Percentiles rank a stretch among this genome's conserved stretches.
phyloP scores from a whole-genome alignment of 1,284 basidiomycete genomes.

The Tilletia indica region DNA sequence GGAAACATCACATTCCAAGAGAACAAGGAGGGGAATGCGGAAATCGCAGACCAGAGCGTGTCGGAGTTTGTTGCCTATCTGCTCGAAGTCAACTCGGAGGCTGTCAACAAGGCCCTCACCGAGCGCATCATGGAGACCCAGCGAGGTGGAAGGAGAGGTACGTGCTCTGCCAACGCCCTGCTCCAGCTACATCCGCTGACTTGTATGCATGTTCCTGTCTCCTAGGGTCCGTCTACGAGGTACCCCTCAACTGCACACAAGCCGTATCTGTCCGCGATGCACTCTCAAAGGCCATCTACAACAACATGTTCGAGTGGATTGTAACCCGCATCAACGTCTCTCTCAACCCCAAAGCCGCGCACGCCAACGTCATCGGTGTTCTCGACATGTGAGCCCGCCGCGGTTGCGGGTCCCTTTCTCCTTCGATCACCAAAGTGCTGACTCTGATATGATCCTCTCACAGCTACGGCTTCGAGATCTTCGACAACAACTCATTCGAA shows the following conservation, averaged over 20 bases:
- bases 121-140: conserved; percentile 82
- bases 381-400: conserved; percentile 79
- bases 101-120: conserved; percentile 83
- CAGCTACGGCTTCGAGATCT: conserved; percentile 79
- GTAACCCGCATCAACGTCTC: conserved; percentile 92
- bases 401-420: conserved; percentile 1
- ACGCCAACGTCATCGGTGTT: conserved; percentile 89
- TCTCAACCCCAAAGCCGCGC: conserved; percentile 70
- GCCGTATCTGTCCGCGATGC: conserved; percentile 86
- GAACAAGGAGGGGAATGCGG: conserved; percentile 83
- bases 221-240: conserved; percentile 81
- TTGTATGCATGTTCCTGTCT: not conserved
- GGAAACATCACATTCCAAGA: conserved; percentile 80
- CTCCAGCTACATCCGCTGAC: not conserved
- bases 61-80: conserved; percentile 93
- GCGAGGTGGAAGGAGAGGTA: conserved; percentile 74
- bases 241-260: conserved; percentile 90
- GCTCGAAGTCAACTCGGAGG: conserved; percentile 77
- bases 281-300: conserved; percentile 92
- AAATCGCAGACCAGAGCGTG: conserved; percentile 78
- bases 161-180: not conserved
- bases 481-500: conserved; percentile 97
- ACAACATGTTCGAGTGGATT: conserved; percentile 99
- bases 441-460: not conserved
- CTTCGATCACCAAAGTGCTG: conserved; percentile 19